Percentiles rank a stretch among this genome's conserved stretches.
These are phyloP conservation scores for Coemansia interrupta DNA, from an alignment of 192 early-diverging fungal genomes.

Conservation along the genomic window DNA sequence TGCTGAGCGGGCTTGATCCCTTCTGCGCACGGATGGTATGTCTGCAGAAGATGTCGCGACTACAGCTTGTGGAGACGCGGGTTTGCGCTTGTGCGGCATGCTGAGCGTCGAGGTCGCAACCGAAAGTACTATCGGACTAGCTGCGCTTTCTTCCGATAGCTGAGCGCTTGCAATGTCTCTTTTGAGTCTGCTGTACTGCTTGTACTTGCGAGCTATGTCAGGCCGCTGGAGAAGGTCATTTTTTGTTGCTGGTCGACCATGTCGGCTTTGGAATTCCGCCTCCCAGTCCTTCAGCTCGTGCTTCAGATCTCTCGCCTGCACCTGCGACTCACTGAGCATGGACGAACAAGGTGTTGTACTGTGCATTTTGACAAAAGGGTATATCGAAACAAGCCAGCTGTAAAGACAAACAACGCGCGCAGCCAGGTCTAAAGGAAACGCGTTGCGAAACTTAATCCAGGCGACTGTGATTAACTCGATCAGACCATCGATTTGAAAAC, in stretches of 20 bases:
- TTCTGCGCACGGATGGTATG: too few species aligned
- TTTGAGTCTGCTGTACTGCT: slow-evolving; percentile 42
- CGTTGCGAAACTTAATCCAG: not conserved
- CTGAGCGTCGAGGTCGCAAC: slow-evolving; percentile 29
- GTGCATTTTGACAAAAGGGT: not conserved
- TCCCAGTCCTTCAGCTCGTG: slow-evolving; percentile 50
- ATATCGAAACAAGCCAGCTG: not conserved
- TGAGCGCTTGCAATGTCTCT: not conserved
- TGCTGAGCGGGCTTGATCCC: too few species aligned
- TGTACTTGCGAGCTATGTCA: slow-evolving; percentile 41
- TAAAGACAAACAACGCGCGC: slow-evolving; percentile 1
- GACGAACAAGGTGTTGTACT: not conserved
- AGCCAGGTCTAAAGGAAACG: not conserved
- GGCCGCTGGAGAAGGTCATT: slow-evolving; percentile 23
- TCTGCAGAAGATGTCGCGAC: too few species aligned
- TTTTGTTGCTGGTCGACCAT: slow-evolving; percentile 37
- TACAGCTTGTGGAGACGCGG: too few species aligned
- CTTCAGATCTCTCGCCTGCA: slow-evolving; percentile 29
- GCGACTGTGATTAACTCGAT: not conserved
- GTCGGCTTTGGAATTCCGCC: slow-evolving; percentile 22
- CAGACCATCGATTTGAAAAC: not conserved
- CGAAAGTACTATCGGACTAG: slow-evolving; percentile 10
- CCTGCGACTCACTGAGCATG: slow-evolving; percentile 4
- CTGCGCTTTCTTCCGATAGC: not conserved
- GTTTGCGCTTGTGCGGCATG: slow-evolving; percentile 35